A percentile compares a stretch with the other conserved stretches of the same genome.
Evolutionary conservation across 441 rosid species (phyloP).

Genomic region (Biscutella laevigata): DNA sequence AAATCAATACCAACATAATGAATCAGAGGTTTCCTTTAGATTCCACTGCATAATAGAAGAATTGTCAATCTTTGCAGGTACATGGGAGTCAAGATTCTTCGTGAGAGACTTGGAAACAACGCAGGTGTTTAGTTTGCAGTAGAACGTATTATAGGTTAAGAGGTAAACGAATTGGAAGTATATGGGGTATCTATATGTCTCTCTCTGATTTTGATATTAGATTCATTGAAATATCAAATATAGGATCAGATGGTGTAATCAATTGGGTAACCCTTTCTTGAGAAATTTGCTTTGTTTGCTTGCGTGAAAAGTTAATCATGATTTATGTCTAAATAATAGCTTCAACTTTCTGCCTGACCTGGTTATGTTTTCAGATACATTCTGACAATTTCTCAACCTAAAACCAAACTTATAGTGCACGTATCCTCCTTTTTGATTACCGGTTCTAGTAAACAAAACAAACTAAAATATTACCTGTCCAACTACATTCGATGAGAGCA

Average conservation of each 20-base stretch:
- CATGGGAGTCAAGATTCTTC: constrained; percentile 81
- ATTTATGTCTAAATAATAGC: background rate
- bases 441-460: background rate
- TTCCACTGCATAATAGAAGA: background rate
- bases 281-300: constrained; percentile 8
- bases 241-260: constrained; percentile 12
- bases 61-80: constrained; percentile 47
- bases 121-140: constrained; percentile 36
- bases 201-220: constrained; percentile 9
- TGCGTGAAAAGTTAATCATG: constrained; percentile 13
- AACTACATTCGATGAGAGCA: too few relatives aligned
- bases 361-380: background rate
- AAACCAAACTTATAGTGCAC: background rate
- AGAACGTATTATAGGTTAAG: too few relatives aligned
- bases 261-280: constrained; percentile 21
- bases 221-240: constrained; percentile 23
- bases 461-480: background rate
- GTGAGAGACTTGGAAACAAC: constrained; percentile 58
- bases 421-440: background rate
- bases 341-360: background rate
- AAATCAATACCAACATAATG: constrained; percentile 14
- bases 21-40: background rate
- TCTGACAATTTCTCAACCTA: background rate
- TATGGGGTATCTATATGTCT: too few relatives aligned
- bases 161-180: too few relatives aligned